These are phyloP conservation scores for Trapa incisa DNA, from an alignment of 345 rosid genomes.

Conservation along the genomic window DNA sequence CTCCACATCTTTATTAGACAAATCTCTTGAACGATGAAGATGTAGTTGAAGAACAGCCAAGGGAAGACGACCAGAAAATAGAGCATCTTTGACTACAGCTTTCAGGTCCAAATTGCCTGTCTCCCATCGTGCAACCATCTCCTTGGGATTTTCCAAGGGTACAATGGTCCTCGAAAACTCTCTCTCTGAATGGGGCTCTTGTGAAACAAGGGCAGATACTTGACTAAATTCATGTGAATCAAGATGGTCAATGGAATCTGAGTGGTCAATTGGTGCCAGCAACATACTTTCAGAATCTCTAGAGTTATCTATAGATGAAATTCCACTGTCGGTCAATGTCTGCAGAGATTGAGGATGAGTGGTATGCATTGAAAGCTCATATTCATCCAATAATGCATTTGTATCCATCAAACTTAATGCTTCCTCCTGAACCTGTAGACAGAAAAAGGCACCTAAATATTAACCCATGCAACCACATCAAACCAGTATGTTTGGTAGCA, in stretches of 20 bases:
- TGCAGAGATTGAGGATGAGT: constrained; percentile 30
- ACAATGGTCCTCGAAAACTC: constrained; percentile 33
- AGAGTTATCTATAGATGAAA: constrained; percentile 17
- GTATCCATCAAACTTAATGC: constrained; percentile 30
- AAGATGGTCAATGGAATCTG: constrained; percentile 25
- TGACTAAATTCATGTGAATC: constrained; percentile 33
- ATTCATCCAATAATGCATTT: constrained; percentile 32
- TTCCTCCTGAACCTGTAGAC: constrained; percentile 39
- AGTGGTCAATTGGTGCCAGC: constrained; percentile 36
- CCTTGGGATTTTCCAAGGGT: constrained; percentile 82
- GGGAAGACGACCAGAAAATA: constrained; percentile 88
- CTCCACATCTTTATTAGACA: constrained; percentile 35
- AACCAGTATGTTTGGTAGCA: constrained; percentile 7
- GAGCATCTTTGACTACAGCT: constrained; percentile 88
- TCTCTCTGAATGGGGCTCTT: constrained; percentile 8
- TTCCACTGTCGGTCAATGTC: constrained; percentile 22
- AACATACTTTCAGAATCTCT: constrained; percentile 34
- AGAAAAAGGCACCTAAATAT: constrained; percentile 14
- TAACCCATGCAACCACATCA: constrained; percentile 9
- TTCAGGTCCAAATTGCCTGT: constrained; percentile 64
- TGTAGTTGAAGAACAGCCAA: constrained; percentile 94
- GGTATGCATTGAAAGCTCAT: constrained; percentile 38
- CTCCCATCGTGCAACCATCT: constrained; percentile 98
- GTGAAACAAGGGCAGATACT: constrained; percentile 44
- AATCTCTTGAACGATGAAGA: constrained; percentile 67